phyloP scores from a whole-genome alignment of 2,329 filamentous ascomycete genomes.

The Penicillium sp. region DNA sequence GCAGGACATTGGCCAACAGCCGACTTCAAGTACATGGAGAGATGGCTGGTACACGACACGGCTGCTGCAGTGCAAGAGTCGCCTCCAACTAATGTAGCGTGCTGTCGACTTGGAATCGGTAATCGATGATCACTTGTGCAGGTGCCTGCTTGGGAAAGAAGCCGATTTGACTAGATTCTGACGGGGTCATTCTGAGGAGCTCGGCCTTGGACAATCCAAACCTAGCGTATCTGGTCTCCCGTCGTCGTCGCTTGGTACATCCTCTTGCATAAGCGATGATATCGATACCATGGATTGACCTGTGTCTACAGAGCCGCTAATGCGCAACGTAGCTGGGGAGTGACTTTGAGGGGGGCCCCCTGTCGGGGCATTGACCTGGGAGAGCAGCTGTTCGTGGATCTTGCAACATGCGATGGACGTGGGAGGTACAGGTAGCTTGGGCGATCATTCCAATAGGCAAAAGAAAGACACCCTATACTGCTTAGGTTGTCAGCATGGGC shows the following conservation, averaged over 20 bases:
- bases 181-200: background rate
- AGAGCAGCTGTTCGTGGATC: conserved; percentile 18
- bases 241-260: too few species aligned
- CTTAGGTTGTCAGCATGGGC: too few species aligned
- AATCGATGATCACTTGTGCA: conserved; percentile 7
- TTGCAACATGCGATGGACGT: conserved; percentile 21
- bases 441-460: conserved; percentile 1
- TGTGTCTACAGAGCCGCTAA: conserved; percentile 10
- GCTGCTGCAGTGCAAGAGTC: background rate
- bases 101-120: conserved; percentile 20
- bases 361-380: conserved; percentile 25
- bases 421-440: conserved; percentile 15
- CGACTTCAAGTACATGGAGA: background rate
- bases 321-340: conserved; percentile 9
- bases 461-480: background rate
- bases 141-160: conserved; percentile 9
- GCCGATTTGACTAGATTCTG: background rate
- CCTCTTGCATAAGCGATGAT: too few species aligned
- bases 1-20: background rate
- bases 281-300: too few species aligned
- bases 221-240: conserved; percentile 6
- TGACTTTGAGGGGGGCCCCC: conserved; percentile 21
- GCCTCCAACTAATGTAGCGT: background rate
- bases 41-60: background rate
- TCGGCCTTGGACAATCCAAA: background rate